Conservation (phyloP, 345 rosid species). For the Raphanus raphanistrum region DNA sequence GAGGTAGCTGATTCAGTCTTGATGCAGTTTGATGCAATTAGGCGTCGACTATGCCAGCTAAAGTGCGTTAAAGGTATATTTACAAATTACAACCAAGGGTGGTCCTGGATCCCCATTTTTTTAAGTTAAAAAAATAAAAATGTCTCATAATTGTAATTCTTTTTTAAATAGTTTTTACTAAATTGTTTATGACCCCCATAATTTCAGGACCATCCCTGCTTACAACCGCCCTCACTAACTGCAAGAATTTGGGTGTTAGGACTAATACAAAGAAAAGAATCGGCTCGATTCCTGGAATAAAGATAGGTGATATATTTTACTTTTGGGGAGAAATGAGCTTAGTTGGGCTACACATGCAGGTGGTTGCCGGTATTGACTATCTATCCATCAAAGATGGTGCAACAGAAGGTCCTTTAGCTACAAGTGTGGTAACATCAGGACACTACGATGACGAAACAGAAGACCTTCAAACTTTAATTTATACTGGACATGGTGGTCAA, state of each 20-base stretch:
- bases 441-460: conserved; percentile 53
- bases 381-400: not conserved
- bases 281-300: conserved; percentile 60
- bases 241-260: conserved; percentile 47
- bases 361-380: conserved; percentile 63
- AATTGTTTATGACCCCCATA: not conserved
- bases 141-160: not conserved
- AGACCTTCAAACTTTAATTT: conserved; percentile 50
- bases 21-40: conserved; percentile 46
- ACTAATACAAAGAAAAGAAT: conserved; percentile 55
- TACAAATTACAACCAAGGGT: conserved; percentile 10
- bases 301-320: conserved; percentile 65
- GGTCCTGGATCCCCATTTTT: not conserved
- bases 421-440: conserved; percentile 63
- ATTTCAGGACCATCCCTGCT: not conserved
- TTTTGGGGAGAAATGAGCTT: conserved; percentile 59
- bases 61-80: conserved; percentile 35
- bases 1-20: conserved; percentile 42
- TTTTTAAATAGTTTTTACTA: too few relatives aligned
- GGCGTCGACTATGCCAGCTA: conserved; percentile 51
- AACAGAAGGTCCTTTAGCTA: not conserved
- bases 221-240: conserved; percentile 31
- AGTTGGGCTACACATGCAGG: conserved; percentile 54
- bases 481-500: conserved; percentile 58
- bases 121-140: too few relatives aligned